Percentiles rank a stretch among this genome's conserved stretches.
These are phyloP conservation scores for Fusarium luffae DNA, from an alignment of 2,329 filamentous ascomycete species.

Conservation along the genomic window DNA sequence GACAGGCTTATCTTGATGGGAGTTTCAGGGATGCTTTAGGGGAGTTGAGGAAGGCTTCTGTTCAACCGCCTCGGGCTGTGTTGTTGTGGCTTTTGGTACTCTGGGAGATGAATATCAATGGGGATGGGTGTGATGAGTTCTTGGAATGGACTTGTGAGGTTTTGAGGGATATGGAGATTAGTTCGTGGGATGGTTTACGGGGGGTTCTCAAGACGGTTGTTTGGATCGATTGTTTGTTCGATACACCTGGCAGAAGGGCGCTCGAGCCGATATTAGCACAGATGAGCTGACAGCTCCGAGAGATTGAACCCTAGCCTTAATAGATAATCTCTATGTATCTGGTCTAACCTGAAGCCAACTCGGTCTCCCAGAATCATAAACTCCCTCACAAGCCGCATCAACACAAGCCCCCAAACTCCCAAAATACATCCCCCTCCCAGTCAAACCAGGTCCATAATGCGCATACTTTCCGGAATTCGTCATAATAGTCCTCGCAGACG, in stretches of 20 bases:
- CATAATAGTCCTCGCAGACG: constrained; percentile 11
- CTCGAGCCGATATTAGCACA: not conserved
- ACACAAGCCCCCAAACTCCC: constrained; percentile 42
- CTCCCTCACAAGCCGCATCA: constrained; percentile 34
- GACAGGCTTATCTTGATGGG: constrained; percentile 14
- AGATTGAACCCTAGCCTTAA: not conserved
- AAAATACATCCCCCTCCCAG: constrained; percentile 40
- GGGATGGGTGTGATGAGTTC: fast-evolving
- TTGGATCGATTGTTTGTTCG: constrained; percentile 32
- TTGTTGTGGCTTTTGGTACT: constrained; percentile 28
- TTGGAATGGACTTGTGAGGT: constrained; percentile 6
- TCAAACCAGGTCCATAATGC: constrained; percentile 33
- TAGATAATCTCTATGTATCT: not conserved
- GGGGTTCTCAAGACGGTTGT: constrained; percentile 16
- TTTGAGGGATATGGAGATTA: not conserved
- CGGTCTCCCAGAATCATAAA: constrained; percentile 5
- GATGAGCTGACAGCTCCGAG: fast-evolving
- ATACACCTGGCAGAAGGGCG: not conserved
- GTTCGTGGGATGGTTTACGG: constrained; percentile 15
- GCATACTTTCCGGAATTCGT: constrained; percentile 39
- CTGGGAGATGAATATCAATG: not conserved
- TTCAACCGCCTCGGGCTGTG: not conserved
- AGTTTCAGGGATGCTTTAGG: not conserved
- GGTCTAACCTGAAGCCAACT: not conserved
- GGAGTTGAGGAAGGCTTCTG: not conserved